Percentiles rank a stretch among this genome's conserved stretches.
These are phyloP conservation scores for Amoebophrya sp. DNA, from an alignment of 169 alveolate species.

Conservation along the genomic window DNA sequence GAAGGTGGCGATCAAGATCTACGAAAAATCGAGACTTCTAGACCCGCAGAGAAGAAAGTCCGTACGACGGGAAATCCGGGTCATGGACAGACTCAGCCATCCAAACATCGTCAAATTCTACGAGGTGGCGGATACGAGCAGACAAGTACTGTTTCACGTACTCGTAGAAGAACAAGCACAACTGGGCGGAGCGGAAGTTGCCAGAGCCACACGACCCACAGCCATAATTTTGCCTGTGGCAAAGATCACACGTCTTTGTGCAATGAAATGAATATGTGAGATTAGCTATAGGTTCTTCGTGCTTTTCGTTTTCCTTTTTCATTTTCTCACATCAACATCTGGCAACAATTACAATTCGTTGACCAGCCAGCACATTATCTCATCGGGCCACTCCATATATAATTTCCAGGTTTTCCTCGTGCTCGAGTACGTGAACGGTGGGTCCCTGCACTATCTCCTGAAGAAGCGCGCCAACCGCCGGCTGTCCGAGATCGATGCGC, in stretches of 20 bases:
- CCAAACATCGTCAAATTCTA: constrained; percentile 46
- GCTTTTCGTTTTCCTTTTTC: too few relatives aligned
- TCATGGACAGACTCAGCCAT: constrained; percentile 46
- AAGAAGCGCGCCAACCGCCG: constrained; percentile 46
- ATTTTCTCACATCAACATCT: too few relatives aligned
- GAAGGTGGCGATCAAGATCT: constrained; percentile 62
- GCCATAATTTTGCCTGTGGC: too few relatives aligned
- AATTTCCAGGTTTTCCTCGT: constrained; percentile 36
- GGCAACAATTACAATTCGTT: too few relatives aligned
- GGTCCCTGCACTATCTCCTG: constrained; percentile 51
- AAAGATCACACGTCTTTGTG: too few relatives aligned
- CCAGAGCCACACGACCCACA: too few relatives aligned
- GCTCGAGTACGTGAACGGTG: constrained; percentile 58
- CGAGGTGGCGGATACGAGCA: constrained; percentile 4
- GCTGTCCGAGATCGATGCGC: constrained; percentile 50
- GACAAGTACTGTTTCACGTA: too few relatives aligned
- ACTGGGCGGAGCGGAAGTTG: too few relatives aligned
- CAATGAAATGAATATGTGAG: too few relatives aligned
- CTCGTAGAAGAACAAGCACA: too few relatives aligned
- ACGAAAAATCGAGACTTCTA: constrained; percentile 53
- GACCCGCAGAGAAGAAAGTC: constrained; percentile 50
- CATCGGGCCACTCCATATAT: neutral
- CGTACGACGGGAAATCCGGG: constrained; percentile 56
- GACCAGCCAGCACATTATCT: too few relatives aligned
- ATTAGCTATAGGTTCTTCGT: too few relatives aligned